phyloP scores from a whole-genome alignment of 768 basidiomycete species.

The Nidularia sp. region DNA sequence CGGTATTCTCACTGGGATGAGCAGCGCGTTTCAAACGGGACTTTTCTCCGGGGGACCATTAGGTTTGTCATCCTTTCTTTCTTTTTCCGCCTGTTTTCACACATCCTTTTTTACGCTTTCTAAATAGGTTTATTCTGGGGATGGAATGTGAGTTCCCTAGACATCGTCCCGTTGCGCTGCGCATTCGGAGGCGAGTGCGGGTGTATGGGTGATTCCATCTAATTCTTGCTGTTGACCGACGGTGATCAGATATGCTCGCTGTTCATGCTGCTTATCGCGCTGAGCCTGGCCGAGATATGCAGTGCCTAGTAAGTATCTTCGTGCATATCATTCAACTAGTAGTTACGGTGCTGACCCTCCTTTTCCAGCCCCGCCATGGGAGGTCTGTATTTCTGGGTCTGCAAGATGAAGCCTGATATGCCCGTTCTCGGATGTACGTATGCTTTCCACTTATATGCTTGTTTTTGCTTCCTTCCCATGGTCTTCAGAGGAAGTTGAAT shows the following conservation, averaged over 20 bases:
- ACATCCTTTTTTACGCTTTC: constrained; percentile 1
- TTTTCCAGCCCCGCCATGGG: constrained; percentile 46
- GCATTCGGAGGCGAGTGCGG: neutral
- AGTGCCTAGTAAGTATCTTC: constrained; percentile 44
- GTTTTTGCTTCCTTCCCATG: too few species aligned
- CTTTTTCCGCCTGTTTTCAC: neutral
- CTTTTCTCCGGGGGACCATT: constrained; percentile 55
- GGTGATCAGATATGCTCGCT: constrained; percentile 42
- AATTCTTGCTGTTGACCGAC: neutral
- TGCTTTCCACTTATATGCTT: neutral
- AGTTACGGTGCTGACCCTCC: neutral
- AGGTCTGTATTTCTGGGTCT: constrained; percentile 62
- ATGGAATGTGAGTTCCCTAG: constrained; percentile 43
- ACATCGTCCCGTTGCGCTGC: too few species aligned
- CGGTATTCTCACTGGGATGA: constrained; percentile 58
- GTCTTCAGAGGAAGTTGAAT: neutral
- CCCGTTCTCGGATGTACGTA: constrained; percentile 50
- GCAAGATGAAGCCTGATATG: constrained; percentile 51
- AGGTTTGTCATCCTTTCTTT: constrained; percentile 17
- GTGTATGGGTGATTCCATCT: neutral
- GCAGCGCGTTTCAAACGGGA: constrained; percentile 56
- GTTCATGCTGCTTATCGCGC: constrained; percentile 55
- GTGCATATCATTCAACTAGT: neutral
- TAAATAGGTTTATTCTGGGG: constrained; percentile 47
- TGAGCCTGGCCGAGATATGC: constrained; percentile 55